Percentiles rank a stretch among this genome's conserved stretches.
phyloP scores from a whole-genome alignment of 1,139 yeast species.

The Spencermartinsiella ligniputridi region DNA sequence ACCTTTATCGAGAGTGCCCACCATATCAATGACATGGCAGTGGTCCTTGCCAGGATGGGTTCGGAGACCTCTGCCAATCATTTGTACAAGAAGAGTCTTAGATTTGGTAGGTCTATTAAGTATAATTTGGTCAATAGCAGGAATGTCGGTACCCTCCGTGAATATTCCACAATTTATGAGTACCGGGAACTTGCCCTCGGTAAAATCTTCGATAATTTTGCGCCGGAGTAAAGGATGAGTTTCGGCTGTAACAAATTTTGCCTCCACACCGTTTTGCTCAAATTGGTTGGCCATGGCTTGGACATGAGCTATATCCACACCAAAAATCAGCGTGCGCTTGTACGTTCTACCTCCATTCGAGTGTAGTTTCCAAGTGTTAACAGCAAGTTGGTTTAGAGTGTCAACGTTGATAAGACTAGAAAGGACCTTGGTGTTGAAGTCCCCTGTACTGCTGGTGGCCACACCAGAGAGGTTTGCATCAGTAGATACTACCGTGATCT shows the following conservation, averaged over 20 bases:
- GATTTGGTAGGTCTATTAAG: conserved; percentile 82
- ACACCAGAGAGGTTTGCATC: conserved; percentile 37
- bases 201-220: conserved; percentile 53
- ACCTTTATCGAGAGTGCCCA: conserved; percentile 45
- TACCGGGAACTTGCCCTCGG: conserved; percentile 59
- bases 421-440: conserved; percentile 51
- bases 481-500: conserved; percentile 54
- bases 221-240: conserved; percentile 54
- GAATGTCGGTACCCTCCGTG: conserved; percentile 95
- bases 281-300: conserved; percentile 51
- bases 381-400: conserved; percentile 51
- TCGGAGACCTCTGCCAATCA: conserved; percentile 89
- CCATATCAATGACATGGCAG: conserved; percentile 78
- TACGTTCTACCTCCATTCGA: conserved; percentile 34
- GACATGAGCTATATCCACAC: conserved; percentile 71
- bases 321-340: conserved; percentile 70
- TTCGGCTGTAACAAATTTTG: conserved; percentile 69
- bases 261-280: conserved; percentile 56
- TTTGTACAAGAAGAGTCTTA: conserved; percentile 65
- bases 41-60: conserved; percentile 53
- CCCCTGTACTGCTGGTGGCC: conserved; percentile 37
- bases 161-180: conserved; percentile 84
- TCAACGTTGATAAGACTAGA: conserved; percentile 53
- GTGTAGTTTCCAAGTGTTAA: conserved; percentile 53
- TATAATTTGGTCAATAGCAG: conserved; percentile 77